Percentiles rank a stretch among this genome's conserved stretches.
Evolutionary conservation across 139 green algal species (phyloP).

Genomic region (Mesotaenium endlicherianum): DNA sequence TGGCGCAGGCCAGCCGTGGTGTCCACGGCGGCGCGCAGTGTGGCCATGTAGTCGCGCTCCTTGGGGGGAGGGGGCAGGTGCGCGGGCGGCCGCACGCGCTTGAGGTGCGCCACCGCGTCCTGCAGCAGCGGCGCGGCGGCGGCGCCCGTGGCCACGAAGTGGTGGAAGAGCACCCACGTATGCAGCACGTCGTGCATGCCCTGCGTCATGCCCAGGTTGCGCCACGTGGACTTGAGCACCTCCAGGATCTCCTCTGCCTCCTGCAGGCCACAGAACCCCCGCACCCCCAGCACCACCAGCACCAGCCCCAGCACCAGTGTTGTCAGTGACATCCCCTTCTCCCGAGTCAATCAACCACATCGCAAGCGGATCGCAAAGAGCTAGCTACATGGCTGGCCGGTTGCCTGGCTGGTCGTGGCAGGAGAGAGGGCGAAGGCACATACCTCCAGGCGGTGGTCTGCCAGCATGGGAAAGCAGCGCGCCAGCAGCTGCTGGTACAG

Average conservation of each 20-base stretch:
- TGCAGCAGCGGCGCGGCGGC: not conserved
- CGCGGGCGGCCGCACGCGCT: not conserved
- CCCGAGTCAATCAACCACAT: no score
- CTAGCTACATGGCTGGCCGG: no score
- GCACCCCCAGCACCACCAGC: not conserved
- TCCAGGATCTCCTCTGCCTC: slow-evolving; percentile 23
- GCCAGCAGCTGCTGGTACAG: slow-evolving; percentile 23
- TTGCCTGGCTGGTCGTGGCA: no score
- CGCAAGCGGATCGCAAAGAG: no score
- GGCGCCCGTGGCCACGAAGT: not conserved
- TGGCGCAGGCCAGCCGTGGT: not conserved
- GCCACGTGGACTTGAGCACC: slow-evolving; percentile 19
- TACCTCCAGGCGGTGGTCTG: not conserved
- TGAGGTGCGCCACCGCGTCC: not conserved
- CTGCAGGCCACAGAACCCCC: not conserved
- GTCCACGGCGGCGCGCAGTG: not conserved
- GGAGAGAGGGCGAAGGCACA: not conserved
- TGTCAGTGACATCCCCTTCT: no score
- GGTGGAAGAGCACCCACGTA: slow-evolving; percentile 7
- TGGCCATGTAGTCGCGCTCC: not conserved
- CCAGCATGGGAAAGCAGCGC: not conserved
- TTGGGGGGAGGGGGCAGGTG: not conserved
- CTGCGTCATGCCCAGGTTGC: slow-evolving; percentile 15
- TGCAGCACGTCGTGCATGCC: not conserved
- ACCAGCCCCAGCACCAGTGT: no score